These are phyloP conservation scores for Phytophthora rubi DNA, from an alignment of 352 stramenopile species.

Conservation along the genomic window DNA sequence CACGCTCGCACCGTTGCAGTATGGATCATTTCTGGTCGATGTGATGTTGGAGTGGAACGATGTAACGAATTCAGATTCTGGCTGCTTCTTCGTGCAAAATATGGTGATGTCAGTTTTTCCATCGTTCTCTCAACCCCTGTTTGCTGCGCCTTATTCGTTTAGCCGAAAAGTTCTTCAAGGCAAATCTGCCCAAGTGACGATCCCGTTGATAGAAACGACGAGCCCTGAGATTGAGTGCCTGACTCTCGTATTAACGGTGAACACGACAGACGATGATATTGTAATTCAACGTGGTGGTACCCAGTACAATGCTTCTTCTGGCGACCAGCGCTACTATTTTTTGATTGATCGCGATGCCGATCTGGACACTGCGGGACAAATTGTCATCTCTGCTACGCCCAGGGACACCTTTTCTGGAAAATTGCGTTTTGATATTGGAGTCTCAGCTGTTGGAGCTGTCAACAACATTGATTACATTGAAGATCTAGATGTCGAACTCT, in stretches of 20 bases:
- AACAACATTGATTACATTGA: constrained; percentile 15
- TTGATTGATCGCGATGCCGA: constrained; percentile 17
- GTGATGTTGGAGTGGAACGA: constrained; percentile 27
- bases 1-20: constrained; percentile 10
- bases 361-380: constrained; percentile 13
- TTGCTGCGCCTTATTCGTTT: constrained; percentile 22
- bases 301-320: constrained; percentile 7
- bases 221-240: constrained; percentile 24
- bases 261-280: constrained; percentile 18
- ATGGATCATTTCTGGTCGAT: constrained; percentile 23
- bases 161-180: constrained; percentile 31
- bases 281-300: constrained; percentile 17
- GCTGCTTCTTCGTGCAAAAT: constrained; percentile 23
- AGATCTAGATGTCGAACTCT: constrained; percentile 16
- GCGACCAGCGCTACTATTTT: constrained; percentile 17
- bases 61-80: background rate
- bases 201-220: constrained; percentile 14
- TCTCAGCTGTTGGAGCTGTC: constrained; percentile 13
- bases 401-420: constrained; percentile 25
- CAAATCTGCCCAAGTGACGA: constrained; percentile 19
- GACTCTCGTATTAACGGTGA: constrained; percentile 17
- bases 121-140: constrained; percentile 13
- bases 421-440: constrained; percentile 29
- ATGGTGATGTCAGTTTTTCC: constrained; percentile 18
- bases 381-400: constrained; percentile 31